Evolutionary conservation across 441 rosid genomes (phyloP), one percentile per base, ranked within the genome.

Genomic region (Eruca vesicaria): DNA sequence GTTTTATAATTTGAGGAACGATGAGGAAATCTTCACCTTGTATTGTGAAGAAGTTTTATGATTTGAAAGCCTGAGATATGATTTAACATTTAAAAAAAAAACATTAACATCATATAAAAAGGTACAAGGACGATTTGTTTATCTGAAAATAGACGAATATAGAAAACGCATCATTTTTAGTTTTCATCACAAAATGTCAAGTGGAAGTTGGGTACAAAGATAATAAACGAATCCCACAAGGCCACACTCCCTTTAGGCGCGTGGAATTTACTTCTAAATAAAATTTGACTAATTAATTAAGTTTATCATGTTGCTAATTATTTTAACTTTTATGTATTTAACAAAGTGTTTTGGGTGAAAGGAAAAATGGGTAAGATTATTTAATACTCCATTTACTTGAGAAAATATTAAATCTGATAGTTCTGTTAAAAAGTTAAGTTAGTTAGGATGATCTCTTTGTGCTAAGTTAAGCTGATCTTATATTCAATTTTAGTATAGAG

Each of bases 1-100:
- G n/a, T 71, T 77, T 59, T 65, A 35, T 33, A 69, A 2, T 32
- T 56, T 64, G 71, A 63, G n/a, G n/a, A n/a, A n/a, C n/a, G n/a
- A n/a, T n/a, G n/a, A n/a, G 23, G 9, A 56, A 64, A 6, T n/a
- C n/a, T n/a, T n/a, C n/a, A n/a, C n/a, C n/a, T n/a, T n/a, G n/a
- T 58, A 36, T 66, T 31, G 31, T 43, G 66, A 38, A 31, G 56
- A 50, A 16, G n/a, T 71, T 77, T 59, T 65, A 35, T 33, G 63
- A 2, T 32, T 56, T 64, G 71, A 63, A 76, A 76, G 59, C 45
- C 15, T 63, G 32, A 16, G 31, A 48, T 56, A 56, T 58, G 53
- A 29, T 58, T n/a, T 67, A 11, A 20, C 10, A 58, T 2, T 18
- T 23, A 23, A 23, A 23, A 23, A 32, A 7, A 29, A 5, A 28